Conservation (phyloP, 352 stramenopile genomes). For the Phytopythium vexans region DNA sequence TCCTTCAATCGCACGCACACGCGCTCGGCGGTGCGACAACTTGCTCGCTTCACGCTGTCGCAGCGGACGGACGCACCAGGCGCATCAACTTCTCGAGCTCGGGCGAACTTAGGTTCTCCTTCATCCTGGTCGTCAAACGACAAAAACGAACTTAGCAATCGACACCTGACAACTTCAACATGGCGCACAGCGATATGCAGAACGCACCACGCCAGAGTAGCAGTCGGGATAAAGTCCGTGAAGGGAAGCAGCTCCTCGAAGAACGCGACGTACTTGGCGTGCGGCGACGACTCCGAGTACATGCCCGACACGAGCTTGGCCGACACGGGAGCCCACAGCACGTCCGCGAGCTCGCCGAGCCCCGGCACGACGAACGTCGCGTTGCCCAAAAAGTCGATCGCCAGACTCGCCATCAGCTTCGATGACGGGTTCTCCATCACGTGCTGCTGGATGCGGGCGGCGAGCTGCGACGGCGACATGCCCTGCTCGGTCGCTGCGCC, state of each 20-base stretch:
- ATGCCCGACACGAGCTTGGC: constrained; percentile 88
- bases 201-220: constrained; percentile 88
- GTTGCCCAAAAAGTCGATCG: constrained; percentile 89
- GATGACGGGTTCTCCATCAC: constrained; percentile 52
- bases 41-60: neutral
- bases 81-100: constrained; percentile 27
- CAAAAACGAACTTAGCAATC: constrained; percentile 1
- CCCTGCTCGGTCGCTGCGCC: constrained; percentile 30
- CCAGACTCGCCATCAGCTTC: constrained; percentile 68
- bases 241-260: constrained; percentile 90
- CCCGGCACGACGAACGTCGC: constrained; percentile 85
- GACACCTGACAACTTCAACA: neutral
- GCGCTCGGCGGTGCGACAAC: no score
- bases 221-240: constrained; percentile 94
- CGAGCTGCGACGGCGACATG: constrained; percentile 25
- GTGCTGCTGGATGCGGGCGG: constrained; percentile 29
- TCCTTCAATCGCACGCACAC: no score
- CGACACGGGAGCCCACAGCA: constrained; percentile 91
- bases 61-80: constrained; percentile 1
- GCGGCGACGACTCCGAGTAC: constrained; percentile 86
- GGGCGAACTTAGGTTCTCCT: constrained; percentile 47
- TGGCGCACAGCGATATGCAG: neutral
- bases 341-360: constrained; percentile 88
- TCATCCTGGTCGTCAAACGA: constrained; percentile 29
- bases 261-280: constrained; percentile 85